These are phyloP conservation scores for Ceratocystis ficicola DNA, from an alignment of 2,329 filamentous ascomycete species.

Conservation along the genomic window DNA sequence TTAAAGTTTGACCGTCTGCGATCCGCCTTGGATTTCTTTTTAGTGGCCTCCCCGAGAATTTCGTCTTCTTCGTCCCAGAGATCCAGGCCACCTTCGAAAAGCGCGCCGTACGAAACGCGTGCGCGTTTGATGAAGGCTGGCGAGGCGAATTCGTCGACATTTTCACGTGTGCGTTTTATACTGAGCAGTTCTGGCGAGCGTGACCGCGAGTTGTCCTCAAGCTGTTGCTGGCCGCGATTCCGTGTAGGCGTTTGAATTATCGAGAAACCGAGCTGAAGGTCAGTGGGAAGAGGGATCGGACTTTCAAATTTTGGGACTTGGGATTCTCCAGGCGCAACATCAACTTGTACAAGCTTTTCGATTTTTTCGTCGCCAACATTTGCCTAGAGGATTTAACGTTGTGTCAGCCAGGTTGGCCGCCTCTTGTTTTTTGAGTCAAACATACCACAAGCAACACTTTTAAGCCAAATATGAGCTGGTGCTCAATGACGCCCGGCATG, in stretches of 20 bases:
- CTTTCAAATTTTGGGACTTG: conserved; percentile 24
- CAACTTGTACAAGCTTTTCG: conserved; percentile 41
- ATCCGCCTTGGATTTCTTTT: conserved; percentile 43
- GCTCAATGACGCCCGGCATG: conserved; percentile 43
- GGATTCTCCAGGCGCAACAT: conserved; percentile 28
- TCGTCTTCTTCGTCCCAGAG: conserved; percentile 53
- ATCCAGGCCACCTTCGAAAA: conserved; percentile 53
- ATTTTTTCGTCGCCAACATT: conserved; percentile 15
- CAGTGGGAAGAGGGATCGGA: conserved; percentile 17
- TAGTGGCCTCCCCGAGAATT: conserved; percentile 32
- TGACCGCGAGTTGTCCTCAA: conserved; percentile 3
- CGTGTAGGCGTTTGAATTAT: conserved; percentile 23
- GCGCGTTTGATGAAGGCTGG: conserved; percentile 68
- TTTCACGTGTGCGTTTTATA: conserved; percentile 26
- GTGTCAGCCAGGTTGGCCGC: neutral
- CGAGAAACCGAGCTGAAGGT: conserved; percentile 17
- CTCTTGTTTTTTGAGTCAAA: neutral
- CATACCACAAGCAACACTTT: conserved; percentile 39
- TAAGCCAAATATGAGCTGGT: conserved; percentile 45
- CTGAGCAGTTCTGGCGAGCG: conserved; percentile 1
- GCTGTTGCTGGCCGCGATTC: conserved; percentile 20
- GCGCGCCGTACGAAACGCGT: conserved; percentile 54
- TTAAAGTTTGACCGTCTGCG: conserved; percentile 30
- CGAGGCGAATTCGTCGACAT: conserved; percentile 52
- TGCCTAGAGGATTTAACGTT: conserved; percentile 1